Conservation (phyloP, 2,329 filamentous ascomycete genomes). For the Pestalotiopsis sp. region DNA sequence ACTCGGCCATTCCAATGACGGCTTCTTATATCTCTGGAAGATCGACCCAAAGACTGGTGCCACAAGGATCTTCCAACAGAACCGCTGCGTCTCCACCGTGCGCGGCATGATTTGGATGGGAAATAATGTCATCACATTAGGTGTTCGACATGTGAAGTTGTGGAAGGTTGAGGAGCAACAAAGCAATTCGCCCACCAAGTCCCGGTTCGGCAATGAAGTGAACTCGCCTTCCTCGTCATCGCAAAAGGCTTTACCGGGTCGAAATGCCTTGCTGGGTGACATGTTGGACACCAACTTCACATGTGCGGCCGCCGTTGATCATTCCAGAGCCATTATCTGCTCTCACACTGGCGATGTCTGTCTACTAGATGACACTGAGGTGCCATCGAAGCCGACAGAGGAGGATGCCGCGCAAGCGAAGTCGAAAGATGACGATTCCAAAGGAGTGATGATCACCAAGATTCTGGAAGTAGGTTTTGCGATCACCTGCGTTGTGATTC, state of each 20-base stretch:
- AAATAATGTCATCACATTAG: conserved; percentile 79
- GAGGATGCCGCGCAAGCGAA: no score
- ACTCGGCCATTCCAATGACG: conserved; percentile 86
- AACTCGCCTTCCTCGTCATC: conserved; percentile 39
- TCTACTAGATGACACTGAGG: conserved; percentile 70
- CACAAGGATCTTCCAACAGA: conserved; percentile 78
- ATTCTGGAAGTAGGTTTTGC: conserved; percentile 69
- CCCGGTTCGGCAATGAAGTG: conserved; percentile 54
- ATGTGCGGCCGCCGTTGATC: conserved; percentile 72
- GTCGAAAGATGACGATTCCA: conserved; percentile 66
- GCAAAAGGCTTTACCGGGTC: conserved; percentile 76
- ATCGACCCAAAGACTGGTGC: conserved; percentile 82
- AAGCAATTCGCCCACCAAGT: conserved; percentile 65
- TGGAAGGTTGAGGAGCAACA: conserved; percentile 80
- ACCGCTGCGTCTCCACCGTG: conserved; percentile 88
- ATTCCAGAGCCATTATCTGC: conserved; percentile 78
- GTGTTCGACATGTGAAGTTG: conserved; percentile 88
- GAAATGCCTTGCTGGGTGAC: conserved; percentile 83
- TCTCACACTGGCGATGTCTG: conserved; percentile 91
- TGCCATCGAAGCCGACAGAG: no score
- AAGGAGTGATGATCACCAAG: conserved; percentile 70
- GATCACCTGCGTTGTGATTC: conserved; percentile 68
- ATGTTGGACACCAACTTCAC: conserved; percentile 86
- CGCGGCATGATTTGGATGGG: conserved; percentile 92
- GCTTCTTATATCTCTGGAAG: conserved; percentile 89